phyloP scores from a whole-genome alignment of 805 yeast species.

The Naumovozyma dairenensis region DNA sequence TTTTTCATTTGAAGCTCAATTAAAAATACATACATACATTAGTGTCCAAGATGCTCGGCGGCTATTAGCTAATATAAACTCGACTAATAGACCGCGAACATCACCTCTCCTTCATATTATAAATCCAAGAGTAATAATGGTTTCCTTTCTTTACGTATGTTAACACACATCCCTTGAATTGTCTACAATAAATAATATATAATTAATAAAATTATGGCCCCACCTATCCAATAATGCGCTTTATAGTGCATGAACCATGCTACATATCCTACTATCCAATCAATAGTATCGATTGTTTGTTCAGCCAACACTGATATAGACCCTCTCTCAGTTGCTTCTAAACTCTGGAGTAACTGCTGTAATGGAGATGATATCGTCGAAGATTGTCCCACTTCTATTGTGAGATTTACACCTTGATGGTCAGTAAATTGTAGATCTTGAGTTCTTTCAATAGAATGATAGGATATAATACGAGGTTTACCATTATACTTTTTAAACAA shows the following conservation, averaged over 20 bases:
- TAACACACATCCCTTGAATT: too few relatives aligned
- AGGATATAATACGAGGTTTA: constrained; percentile 21
- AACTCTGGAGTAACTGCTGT: not conserved
- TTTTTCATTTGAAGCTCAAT: too few relatives aligned
- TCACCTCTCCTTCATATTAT: too few relatives aligned
- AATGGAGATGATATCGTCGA: too few relatives aligned
- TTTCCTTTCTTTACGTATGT: too few relatives aligned
- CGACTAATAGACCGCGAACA: too few relatives aligned
- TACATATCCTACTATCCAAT: constrained; percentile 18
- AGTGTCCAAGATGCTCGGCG: too few relatives aligned
- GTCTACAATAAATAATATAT: too few relatives aligned
- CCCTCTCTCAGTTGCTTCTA: not conserved
- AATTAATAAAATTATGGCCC: not conserved
- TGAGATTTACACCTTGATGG: constrained; percentile 67
- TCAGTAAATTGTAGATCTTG: constrained; percentile 49
- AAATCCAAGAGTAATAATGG: too few relatives aligned
- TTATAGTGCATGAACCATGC: constrained; percentile 17
- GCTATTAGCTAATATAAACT: too few relatives aligned
- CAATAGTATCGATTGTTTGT: constrained; percentile 6
- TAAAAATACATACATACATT: too few relatives aligned
- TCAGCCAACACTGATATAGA: not conserved
- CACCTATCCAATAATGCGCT: constrained; percentile 7
- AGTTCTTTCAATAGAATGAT: constrained; percentile 35
- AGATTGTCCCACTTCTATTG: constrained; percentile 35
- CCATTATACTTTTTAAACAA: constrained; percentile 41